Evolutionary conservation across 805 yeast genomes (phyloP).

Genomic region (Metschnikowia borealis): DNA sequence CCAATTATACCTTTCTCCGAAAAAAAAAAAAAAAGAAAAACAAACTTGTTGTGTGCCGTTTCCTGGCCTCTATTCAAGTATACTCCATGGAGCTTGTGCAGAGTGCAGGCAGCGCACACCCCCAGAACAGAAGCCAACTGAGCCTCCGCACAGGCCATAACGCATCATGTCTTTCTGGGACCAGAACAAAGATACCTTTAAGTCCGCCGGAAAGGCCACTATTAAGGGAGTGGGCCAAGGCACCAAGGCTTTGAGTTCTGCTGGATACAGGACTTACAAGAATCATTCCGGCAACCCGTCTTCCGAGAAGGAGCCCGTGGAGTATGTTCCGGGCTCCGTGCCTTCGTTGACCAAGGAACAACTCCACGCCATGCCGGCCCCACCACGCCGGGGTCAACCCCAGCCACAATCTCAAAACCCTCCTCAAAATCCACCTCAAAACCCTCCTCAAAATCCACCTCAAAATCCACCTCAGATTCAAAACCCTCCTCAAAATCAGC

Average conservation of each 20-base stretch:
- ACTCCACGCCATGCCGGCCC: constrained; percentile 38
- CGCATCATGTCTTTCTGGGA: constrained; percentile 40
- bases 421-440: not conserved
- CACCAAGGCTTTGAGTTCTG: constrained; percentile 44
- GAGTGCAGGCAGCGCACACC: not conserved
- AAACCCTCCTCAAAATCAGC: too few relatives aligned
- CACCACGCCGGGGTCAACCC: constrained; percentile 35
- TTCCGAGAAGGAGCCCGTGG: constrained; percentile 17
- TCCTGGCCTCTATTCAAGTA: too few relatives aligned
- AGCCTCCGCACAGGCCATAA: not conserved
- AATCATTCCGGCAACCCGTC: constrained; percentile 26
- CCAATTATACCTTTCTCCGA: too few relatives aligned
- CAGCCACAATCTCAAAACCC: not conserved
- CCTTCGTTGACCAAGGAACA: constrained; percentile 19
- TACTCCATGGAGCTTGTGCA: not conserved
- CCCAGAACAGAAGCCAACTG: not conserved
- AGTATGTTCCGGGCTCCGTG: constrained; percentile 4
- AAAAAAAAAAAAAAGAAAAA: too few relatives aligned
- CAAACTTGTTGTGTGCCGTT: too few relatives aligned
- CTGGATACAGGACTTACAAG: constrained; percentile 50
- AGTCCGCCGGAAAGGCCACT: constrained; percentile 46
- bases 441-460: not conserved
- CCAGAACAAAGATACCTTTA: constrained; percentile 49
- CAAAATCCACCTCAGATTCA: too few relatives aligned
- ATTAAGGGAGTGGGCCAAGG: constrained; percentile 51